These are phyloP conservation scores for Cenococcum geophilum DNA, from an alignment of 495 filamentous ascomycete genomes.

Conservation along the genomic window DNA sequence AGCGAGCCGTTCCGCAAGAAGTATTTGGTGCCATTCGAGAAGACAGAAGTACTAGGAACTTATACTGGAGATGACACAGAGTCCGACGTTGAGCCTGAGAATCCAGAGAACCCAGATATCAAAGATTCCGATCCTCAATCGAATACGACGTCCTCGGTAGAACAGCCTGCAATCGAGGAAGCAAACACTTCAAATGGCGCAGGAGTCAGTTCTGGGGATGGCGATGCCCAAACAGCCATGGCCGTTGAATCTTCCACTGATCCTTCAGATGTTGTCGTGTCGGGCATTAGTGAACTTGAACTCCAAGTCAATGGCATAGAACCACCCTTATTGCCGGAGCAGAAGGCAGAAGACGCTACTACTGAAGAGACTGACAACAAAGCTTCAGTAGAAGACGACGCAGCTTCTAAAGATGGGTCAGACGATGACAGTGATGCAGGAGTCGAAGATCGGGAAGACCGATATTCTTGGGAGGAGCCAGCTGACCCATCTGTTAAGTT, in stretches of 20 bases:
- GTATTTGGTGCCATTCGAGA: background rate
- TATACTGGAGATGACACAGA: background rate
- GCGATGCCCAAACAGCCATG: too few relatives aligned
- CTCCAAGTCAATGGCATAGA: too few relatives aligned
- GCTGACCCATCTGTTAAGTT: background rate
- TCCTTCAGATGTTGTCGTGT: too few relatives aligned
- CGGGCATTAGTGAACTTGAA: too few relatives aligned
- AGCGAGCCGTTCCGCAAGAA: background rate
- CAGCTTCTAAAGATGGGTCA: background rate
- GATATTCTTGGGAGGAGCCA: background rate
- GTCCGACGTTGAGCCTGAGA: background rate
- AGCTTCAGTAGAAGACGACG: background rate
- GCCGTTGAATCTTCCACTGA: too few relatives aligned
- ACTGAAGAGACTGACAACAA: background rate
- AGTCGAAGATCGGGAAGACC: background rate
- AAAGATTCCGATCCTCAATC: background rate
- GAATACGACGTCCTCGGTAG: background rate
- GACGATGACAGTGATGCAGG: slow-evolving; percentile 4
- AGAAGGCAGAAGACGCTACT: background rate
- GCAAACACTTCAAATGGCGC: too few relatives aligned
- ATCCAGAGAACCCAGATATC: background rate
- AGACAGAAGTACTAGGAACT: background rate
- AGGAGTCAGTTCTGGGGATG: too few relatives aligned
- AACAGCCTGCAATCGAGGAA: background rate
- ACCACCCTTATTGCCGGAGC: too few relatives aligned